Percentiles rank a stretch among this genome's conserved stretches.
Evolutionary conservation across 441 rosid species (phyloP).

Genomic region (Populus hybrid): DNA sequence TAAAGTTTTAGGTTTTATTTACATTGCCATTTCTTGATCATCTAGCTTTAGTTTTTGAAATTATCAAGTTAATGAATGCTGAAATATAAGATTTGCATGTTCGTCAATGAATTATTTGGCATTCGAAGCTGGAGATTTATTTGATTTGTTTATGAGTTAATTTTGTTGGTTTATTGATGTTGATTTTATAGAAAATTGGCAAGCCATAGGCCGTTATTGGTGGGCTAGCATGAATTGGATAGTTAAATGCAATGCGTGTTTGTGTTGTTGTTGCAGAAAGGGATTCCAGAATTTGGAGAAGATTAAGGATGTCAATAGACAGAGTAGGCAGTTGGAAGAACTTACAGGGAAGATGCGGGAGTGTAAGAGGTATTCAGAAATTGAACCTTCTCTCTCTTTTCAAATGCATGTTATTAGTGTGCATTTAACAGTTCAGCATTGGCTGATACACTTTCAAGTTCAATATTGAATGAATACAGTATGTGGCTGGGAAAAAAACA

Average conservation of each 20-base stretch:
- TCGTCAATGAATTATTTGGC: neutral
- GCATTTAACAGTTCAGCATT: neutral
- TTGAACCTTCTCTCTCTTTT: neutral
- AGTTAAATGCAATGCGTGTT: slow-evolving; percentile 8
- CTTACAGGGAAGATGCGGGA: slow-evolving; percentile 92
- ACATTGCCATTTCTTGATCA: too few species aligned
- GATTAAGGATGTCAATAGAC: slow-evolving; percentile 82
- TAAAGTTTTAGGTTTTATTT: neutral
- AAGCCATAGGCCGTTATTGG: neutral
- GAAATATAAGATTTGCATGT: neutral
- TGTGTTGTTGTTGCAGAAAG: slow-evolving; percentile 47
- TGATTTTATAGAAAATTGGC: neutral
- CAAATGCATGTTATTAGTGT: neutral
- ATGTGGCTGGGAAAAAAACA: neutral
- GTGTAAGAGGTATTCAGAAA: slow-evolving; percentile 64
- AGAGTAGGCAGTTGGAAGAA: slow-evolving; percentile 89
- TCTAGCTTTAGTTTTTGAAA: too few species aligned
- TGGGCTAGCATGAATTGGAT: neutral
- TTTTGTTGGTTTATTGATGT: neutral
- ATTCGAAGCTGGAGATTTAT: neutral
- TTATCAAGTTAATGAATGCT: neutral
- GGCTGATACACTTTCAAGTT: neutral
- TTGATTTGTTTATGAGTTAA: neutral
- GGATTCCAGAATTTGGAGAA: slow-evolving; percentile 98
- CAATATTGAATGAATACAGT: neutral